Base-by-base conservation (phyloP, 2,329 filamentous ascomycete species). In the Aspergillus neoniger region DNA sequence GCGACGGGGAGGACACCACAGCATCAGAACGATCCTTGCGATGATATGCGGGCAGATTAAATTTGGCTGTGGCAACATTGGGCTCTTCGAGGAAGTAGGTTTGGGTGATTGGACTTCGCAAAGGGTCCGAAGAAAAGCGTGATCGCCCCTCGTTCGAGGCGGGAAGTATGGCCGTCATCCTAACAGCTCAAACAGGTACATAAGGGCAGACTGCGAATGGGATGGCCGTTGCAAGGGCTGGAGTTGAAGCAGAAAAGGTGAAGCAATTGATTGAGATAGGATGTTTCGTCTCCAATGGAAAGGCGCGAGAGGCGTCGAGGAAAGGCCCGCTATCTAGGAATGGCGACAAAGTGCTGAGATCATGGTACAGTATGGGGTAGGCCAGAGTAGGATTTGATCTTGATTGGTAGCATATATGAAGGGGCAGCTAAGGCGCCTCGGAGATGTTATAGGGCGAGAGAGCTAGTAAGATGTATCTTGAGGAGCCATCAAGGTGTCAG, bases 101-200 rank as follows among this genome's bases (percentile, higher is more conserved):
- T 58, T 76, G 74, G 2, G 69, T 53, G 38, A 69, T 69, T 10
- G 72, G 69, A 23, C 64, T 69, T 25, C 73, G 73, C 32, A 72
- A 52, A 21, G 70, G 68, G 61, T 74, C 73, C 43, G 70, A 63
- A 39, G 73, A 68, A 60, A 74, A 73, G 57, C 63, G 69, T 55
- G 72, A 70, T 61, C 66, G 67, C 58, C 70, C 67, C 62, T 75
- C 68, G 61, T 67, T 66, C 61, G 73, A 69, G 61, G 66, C 62
- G 39, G 72, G 62, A 59, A 77, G 64, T 57, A 76, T 61, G 54
- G 73, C 72, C 58, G 76, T 73, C 77, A 79, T 78, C 56, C 58
- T 68, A 53, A 23, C 50, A 43, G 36, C 15, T 32, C 19, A 50
- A 30, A 17, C 6, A 44, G 39, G 61, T 59, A 38, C 55, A 62